Conservation (phyloP, 2,329 filamentous ascomycete species). For the Fusarium poae region DNA sequence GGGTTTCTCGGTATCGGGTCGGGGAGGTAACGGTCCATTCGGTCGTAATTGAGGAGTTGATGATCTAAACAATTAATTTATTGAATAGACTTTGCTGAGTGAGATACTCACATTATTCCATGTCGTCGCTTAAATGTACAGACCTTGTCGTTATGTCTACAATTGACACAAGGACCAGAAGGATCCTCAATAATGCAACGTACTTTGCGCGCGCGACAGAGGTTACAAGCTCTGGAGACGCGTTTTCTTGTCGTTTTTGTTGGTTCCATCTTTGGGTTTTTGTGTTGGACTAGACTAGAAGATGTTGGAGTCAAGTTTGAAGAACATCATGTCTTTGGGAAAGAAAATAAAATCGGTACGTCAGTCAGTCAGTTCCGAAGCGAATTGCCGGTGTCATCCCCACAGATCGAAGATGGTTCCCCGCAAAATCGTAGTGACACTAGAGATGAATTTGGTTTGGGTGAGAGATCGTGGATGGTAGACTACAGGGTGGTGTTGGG, state of each 20-base stretch:
- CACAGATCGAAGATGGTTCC: constrained; percentile 21
- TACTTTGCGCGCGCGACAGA: constrained; percentile 44
- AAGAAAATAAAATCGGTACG: neutral
- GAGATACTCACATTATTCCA: constrained; percentile 27
- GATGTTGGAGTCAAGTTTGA: neutral
- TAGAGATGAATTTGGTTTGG: neutral
- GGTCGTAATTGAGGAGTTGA: constrained; percentile 4
- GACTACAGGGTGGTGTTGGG: neutral
- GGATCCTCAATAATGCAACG: constrained; percentile 45
- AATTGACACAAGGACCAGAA: constrained; percentile 45
- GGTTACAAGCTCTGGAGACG: constrained; percentile 41
- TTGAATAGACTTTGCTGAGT: fast-evolving
- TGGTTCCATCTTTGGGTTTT: neutral
- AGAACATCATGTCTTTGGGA: neutral
- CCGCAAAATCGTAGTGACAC: constrained; percentile 8
- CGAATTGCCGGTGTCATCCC: constrained; percentile 32
- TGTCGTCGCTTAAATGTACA: constrained; percentile 42
- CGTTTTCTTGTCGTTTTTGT: constrained; percentile 37
- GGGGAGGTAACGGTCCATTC: constrained; percentile 16
- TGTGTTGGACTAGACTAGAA: too few relatives aligned
- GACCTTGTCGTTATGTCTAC: constrained; percentile 44
- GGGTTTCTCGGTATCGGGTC: neutral
- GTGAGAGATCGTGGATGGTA: neutral
- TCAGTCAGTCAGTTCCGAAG: constrained; percentile 25
- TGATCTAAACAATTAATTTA: constrained; percentile 17